A percentile compares a stretch with the other conserved stretches of the same genome.
These are phyloP conservation scores for Eutreptiella sp. DNA, from an alignment of 208 protist genomes.

Conservation along the genomic window DNA sequence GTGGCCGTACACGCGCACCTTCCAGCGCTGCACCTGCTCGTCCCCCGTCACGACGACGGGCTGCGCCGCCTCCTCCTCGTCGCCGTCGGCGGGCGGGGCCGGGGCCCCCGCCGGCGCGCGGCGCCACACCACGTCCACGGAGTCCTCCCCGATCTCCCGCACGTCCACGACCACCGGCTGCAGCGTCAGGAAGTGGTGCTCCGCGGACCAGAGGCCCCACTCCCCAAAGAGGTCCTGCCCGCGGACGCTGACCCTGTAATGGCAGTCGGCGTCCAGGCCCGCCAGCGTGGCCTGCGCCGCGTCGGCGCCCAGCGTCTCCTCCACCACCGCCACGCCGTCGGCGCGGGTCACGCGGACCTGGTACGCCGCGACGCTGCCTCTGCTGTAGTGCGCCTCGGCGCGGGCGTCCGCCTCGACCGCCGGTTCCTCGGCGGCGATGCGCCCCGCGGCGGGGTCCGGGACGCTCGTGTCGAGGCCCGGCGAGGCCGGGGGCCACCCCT, in stretches of 20 bases:
- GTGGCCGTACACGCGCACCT: constrained; percentile 60
- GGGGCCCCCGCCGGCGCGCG: constrained; percentile 35
- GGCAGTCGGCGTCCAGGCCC: constrained; percentile 49
- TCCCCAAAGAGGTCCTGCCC: constrained; percentile 80
- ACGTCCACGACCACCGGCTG: constrained; percentile 51
- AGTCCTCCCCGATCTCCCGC: constrained; percentile 63
- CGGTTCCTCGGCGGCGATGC: too few species aligned
- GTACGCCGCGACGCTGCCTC: too few species aligned
- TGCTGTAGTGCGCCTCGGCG: too few species aligned
- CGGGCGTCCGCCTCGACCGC: too few species aligned
- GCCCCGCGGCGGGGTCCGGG: too few species aligned
- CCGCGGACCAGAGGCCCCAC: constrained; percentile 78
- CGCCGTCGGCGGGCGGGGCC: not conserved
- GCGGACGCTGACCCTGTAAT: constrained; percentile 71
- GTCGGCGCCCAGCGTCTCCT: too few species aligned
- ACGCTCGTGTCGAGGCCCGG: too few species aligned
- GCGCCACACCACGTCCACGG: constrained; percentile 64
- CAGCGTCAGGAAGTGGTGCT: constrained; percentile 66
- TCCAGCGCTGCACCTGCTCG: constrained; percentile 64
- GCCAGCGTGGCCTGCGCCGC: too few species aligned
- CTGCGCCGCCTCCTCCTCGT: constrained; percentile 8
- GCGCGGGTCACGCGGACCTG: too few species aligned
- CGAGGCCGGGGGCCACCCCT: too few species aligned
- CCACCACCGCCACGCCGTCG: too few species aligned
- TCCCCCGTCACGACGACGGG: too few species aligned